Evolutionary conservation across 169 alveolate species (phyloP), one percentile per base, ranked within the genome.

Genomic region (Plasmodium malariae): DNA sequence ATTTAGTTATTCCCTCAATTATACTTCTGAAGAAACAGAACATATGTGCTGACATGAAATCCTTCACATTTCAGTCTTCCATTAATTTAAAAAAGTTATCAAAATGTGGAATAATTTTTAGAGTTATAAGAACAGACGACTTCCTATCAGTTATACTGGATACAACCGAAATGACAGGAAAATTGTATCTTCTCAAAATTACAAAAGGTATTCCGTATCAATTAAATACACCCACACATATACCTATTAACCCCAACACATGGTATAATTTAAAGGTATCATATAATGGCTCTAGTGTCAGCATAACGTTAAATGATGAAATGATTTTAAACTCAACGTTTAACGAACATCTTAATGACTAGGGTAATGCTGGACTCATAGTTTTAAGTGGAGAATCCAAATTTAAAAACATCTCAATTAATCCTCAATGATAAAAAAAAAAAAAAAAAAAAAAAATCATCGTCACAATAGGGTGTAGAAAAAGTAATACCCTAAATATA

Each of bases 111-210:
- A 48, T 86, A 21, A 71, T 86, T 69, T 86, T 86, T 62, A 68
- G 85, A 28, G 87, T 86, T 34, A 9, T 59, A 69, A 70, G 87
- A 17, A 21, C 86, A 26, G 65, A 70, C 48, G 74, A 86, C 55
- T 86, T 86, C 67, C 70, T 86, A 86, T 86, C 92, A 9, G 57
- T 86, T 26, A 86, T 86, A 86, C 26, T 86, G 63, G 92, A 86
- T 36, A 71, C 62, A 45, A 37, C 87, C 14, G 37, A 71, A 19
- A 17, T 37, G 26, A 36, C 21, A n/a, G 92, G 92, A 17, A 69
- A 86, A 70, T 6, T 86, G 30, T 86, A 86, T 86, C 76, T 86
- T 48, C 37, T 86, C 34, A 86, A 86, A 86, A 86, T 86, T 19
- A 40, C 69, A 12, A 71, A 86, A 21, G 92, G 92, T 55, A 71